Conservation (phyloP, 257 asterid species). For the Dorcoceras hygrometricum region DNA sequence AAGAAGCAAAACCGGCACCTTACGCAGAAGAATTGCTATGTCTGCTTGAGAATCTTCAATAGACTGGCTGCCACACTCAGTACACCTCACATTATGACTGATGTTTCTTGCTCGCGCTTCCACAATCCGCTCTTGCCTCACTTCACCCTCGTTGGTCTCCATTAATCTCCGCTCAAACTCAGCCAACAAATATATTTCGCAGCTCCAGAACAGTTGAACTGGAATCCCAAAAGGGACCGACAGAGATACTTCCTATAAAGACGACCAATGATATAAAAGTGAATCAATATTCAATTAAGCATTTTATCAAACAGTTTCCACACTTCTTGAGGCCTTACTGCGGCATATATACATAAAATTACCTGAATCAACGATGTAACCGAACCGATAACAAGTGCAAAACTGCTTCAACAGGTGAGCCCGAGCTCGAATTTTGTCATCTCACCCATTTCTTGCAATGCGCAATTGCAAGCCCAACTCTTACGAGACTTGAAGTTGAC, state of each 20-base stretch:
- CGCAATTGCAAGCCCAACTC: too few species aligned
- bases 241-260: too few species aligned
- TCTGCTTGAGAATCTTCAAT: constrained; percentile 98
- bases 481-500: too few species aligned
- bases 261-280: not conserved
- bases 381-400: too few species aligned
- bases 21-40: constrained; percentile 78
- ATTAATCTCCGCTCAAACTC: constrained; percentile 28
- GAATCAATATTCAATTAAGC: constrained; percentile 18
- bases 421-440: too few species aligned
- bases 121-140: constrained; percentile 57
- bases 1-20: constrained; percentile 40
- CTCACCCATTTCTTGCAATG: too few species aligned
- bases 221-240: constrained; percentile 5
- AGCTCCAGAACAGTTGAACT: constrained; percentile 9
- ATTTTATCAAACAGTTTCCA: constrained; percentile 28
- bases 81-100: constrained; percentile 94
- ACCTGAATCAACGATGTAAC: too few species aligned
- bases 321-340: not conserved
- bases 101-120: constrained; percentile 90
- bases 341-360: not conserved
- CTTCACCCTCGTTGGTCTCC: constrained; percentile 55
- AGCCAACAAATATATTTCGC: constrained; percentile 17
- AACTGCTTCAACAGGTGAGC: too few species aligned
- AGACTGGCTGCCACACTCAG: constrained; percentile 96